These are phyloP conservation scores for Pythium sp. DNA, from an alignment of 352 stramenopile genomes.

Conservation along the genomic window DNA sequence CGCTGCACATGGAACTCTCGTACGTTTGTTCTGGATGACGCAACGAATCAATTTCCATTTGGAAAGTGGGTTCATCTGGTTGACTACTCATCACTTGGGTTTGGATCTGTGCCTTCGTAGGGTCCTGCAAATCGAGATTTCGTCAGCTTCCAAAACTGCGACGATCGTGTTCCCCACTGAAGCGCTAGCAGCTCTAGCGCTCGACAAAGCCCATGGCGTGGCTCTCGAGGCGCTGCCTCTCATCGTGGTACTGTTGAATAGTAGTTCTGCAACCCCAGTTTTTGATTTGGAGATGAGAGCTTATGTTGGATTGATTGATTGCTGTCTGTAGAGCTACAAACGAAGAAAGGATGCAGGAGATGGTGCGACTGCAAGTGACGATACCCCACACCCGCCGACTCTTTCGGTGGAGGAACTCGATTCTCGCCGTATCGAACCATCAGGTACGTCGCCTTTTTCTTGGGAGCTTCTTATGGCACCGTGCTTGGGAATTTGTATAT, in stretches of 20 bases:
- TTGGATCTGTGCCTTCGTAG: background rate
- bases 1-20: constrained; percentile 30
- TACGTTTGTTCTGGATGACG: constrained; percentile 18
- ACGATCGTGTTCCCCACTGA: constrained; percentile 27
- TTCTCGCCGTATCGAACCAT: constrained; percentile 7
- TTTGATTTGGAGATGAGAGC: background rate
- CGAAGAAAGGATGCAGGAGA: background rate
- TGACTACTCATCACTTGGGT: background rate
- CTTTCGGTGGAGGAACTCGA: constrained; percentile 12
- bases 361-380: background rate
- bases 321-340: background rate
- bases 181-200: constrained; percentile 33
- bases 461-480: background rate
- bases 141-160: constrained; percentile 2
- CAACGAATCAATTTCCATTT: background rate
- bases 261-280: background rate
- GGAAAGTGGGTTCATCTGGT: background rate
- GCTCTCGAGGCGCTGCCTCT: constrained; percentile 41
- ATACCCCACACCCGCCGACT: background rate
- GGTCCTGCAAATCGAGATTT: constrained; percentile 15
- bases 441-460: constrained; percentile 5
- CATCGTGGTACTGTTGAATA: constrained; percentile 38
- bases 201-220: constrained; percentile 50
- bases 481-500: too few relatives aligned
- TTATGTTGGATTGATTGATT: background rate